These are phyloP conservation scores for Russula vinacea DNA, from an alignment of 768 basidiomycete genomes.

Conservation along the genomic window DNA sequence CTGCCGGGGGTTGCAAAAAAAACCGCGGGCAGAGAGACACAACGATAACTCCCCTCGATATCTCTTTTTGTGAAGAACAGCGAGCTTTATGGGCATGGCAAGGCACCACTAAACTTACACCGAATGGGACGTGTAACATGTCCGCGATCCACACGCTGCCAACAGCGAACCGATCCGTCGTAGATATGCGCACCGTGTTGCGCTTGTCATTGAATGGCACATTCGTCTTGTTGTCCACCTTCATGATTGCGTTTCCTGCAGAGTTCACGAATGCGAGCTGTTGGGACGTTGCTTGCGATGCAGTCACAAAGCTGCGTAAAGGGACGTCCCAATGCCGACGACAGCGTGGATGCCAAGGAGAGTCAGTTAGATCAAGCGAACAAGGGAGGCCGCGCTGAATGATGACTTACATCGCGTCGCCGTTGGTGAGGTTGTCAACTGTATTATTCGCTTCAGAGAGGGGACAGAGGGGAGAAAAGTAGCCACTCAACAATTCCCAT, in stretches of 20 bases:
- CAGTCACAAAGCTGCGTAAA: conserved; percentile 46
- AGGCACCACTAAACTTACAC: conserved; percentile 41
- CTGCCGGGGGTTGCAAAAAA: neutral
- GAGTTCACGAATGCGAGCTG: conserved; percentile 61
- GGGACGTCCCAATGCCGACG: neutral
- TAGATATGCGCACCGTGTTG: conserved; percentile 63
- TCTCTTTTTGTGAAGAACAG: neutral
- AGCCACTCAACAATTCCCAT: conserved; percentile 27
- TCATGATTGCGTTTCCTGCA: conserved; percentile 72
- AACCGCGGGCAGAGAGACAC: neutral
- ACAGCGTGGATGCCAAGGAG: too few species aligned
- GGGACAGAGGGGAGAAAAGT: too few species aligned
- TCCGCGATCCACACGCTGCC: conserved; percentile 66
- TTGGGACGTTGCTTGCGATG: conserved; percentile 42
- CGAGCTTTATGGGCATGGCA: neutral
- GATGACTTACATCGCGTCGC: conserved; percentile 49
- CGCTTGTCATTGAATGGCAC: conserved; percentile 55
- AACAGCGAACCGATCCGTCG: conserved; percentile 51
- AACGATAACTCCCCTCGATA: too few species aligned
- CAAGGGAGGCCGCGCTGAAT: neutral
- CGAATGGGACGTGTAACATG: conserved; percentile 61
- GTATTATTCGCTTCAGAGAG: neutral
- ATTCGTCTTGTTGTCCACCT: conserved; percentile 65
- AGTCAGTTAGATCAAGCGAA: neutral
- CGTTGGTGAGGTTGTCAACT: conserved; percentile 72